phyloP scores from a whole-genome alignment of 169 alveolate species.

The Neospora caninum region DNA sequence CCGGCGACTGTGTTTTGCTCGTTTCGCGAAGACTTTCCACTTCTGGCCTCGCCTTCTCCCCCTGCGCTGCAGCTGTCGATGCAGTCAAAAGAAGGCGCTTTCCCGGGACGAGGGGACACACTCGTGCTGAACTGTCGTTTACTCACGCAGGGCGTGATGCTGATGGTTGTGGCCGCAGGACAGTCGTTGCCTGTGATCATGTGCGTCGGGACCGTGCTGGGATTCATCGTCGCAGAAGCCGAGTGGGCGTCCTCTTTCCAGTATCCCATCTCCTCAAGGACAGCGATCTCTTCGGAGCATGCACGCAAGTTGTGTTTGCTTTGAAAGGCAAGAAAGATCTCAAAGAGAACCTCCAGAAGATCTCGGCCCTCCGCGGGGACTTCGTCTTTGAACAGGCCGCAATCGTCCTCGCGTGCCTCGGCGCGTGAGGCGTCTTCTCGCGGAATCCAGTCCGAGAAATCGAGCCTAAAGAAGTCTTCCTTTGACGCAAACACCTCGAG shows the following conservation, averaged over 20 bases:
- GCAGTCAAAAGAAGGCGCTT: too few relatives aligned
- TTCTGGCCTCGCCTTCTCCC: too few relatives aligned
- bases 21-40: too few relatives aligned
- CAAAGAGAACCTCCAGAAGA: background rate
- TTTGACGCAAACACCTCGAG: background rate
- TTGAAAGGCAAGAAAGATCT: background rate
- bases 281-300: background rate
- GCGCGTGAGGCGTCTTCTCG: background rate
- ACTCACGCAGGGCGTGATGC: too few relatives aligned
- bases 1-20: too few relatives aligned
- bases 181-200: too few relatives aligned
- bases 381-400: background rate
- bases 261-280: background rate
- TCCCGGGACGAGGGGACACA: too few relatives aligned
- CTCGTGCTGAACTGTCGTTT: too few relatives aligned
- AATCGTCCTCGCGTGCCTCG: background rate
- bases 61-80: too few relatives aligned
- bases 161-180: too few relatives aligned
- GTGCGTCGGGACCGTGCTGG: too few relatives aligned
- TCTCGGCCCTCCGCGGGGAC: background rate
- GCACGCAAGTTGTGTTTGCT: background rate
- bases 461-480: background rate
- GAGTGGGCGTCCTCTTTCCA: background rate
- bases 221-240: background rate
- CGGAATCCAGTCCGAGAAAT: constrained; percentile 7